A percentile compares a stretch with the other conserved stretches of the same genome.
phyloP scores from a whole-genome alignment of 768 basidiomycete genomes.

The Leucosporidium yakuticum region DNA sequence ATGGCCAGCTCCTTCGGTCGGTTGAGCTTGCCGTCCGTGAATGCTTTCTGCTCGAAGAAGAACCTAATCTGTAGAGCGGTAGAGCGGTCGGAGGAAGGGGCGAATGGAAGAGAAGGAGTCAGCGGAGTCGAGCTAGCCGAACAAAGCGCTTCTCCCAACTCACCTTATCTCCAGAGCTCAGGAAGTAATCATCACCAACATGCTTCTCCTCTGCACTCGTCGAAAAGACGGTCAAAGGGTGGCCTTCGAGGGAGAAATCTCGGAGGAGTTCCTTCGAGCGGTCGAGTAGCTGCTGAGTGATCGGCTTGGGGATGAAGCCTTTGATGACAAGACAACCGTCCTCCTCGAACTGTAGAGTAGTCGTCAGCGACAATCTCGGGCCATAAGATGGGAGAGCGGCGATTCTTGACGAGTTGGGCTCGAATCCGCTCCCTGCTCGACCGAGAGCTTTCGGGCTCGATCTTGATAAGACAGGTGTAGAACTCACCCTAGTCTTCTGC shows the following conservation, averaged over 20 bases:
- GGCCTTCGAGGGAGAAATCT: slow-evolving; percentile 57
- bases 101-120: neutral
- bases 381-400: neutral
- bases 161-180: slow-evolving; percentile 87
- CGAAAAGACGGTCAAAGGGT: slow-evolving; percentile 89
- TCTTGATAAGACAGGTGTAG: neutral
- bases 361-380: neutral
- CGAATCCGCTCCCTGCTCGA: slow-evolving; percentile 3
- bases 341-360: slow-evolving; percentile 21
- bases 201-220: slow-evolving; percentile 50
- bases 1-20: slow-evolving; percentile 59
- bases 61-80: slow-evolving; percentile 57
- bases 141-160: slow-evolving; percentile 86
- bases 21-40: slow-evolving; percentile 65
- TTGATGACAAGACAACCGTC: slow-evolving; percentile 52
- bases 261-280: slow-evolving; percentile 70
- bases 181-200: slow-evolving; percentile 85
- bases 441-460: no score
- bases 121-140: no score
- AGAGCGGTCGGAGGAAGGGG: neutral
- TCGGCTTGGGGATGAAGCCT: slow-evolving; percentile 58
- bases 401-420: neutral
- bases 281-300: slow-evolving; percentile 57
- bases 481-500: slow-evolving; percentile 18
- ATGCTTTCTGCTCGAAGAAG: slow-evolving; percentile 86